These are phyloP conservation scores for Mayamaea pseudoterrestris DNA, from an alignment of 108 stramenopile genomes.

Conservation along the genomic window DNA sequence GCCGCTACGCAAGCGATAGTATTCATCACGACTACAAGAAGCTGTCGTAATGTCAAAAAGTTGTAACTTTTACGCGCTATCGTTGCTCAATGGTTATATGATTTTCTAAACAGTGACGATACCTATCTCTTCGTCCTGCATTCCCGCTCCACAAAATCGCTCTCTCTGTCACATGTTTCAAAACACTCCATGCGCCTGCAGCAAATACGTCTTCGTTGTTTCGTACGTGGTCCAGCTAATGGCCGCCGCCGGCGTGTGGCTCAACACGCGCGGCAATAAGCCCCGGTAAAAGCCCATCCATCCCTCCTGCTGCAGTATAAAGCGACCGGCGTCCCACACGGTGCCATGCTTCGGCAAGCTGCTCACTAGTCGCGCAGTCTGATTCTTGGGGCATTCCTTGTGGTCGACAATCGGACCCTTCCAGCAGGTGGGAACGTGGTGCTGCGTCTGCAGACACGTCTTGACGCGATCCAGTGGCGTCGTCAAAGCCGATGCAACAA, in stretches of 20 bases:
- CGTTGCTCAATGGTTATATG: no score
- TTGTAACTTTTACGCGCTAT: no score
- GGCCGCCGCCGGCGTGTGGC: constrained; percentile 93
- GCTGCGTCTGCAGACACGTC: constrained; percentile 81
- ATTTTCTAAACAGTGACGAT: no score
- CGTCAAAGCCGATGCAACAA: constrained; percentile 79
- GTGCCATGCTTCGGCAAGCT: constrained; percentile 1
- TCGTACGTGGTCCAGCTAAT: constrained; percentile 98
- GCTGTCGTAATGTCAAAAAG: no score
- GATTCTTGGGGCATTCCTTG: no score
- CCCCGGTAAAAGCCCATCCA: constrained; percentile 82
- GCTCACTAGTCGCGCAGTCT: constrained; percentile 17
- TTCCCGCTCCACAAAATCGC: no score
- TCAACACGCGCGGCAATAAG: constrained; percentile 63
- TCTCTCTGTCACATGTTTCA: no score
- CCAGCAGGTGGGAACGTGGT: constrained; percentile 22
- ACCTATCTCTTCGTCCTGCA: no score
- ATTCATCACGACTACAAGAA: no score
- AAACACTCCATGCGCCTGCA: constrained; percentile 3
- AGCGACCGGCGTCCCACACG: constrained; percentile 60
- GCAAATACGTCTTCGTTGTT: constrained; percentile 38
- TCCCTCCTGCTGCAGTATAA: constrained; percentile 84
- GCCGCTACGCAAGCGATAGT: no score
- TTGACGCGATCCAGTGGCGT: constrained; percentile 97
- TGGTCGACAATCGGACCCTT: neutral